phyloP scores from a whole-genome alignment of 805 yeast genomes.

The Candida ipomoeae region DNA sequence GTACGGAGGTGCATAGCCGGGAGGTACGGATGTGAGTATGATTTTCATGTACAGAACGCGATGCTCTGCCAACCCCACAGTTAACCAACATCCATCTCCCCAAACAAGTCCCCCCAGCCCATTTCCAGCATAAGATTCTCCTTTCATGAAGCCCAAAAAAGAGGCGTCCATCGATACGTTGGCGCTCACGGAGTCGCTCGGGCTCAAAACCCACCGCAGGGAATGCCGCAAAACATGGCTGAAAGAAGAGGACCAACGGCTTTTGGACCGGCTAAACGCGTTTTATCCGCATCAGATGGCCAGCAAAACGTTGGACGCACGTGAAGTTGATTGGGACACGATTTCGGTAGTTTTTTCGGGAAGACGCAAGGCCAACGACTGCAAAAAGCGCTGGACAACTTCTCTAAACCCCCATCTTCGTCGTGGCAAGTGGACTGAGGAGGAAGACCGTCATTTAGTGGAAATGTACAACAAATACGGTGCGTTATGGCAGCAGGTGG shows the following conservation, averaged over 20 bases:
- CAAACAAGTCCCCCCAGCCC: too few relatives aligned
- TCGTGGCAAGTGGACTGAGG: slow-evolving; percentile 83
- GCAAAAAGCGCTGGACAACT: slow-evolving; percentile 82
- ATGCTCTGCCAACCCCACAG: not conserved
- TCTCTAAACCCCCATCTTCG: slow-evolving; percentile 78
- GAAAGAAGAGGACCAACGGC: slow-evolving; percentile 60
- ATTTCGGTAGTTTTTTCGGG: slow-evolving; percentile 44
- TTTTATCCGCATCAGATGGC: slow-evolving; percentile 23
- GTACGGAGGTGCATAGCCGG: not conserved
- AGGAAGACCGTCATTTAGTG: slow-evolving; percentile 66
- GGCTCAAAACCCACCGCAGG: slow-evolving; percentile 68
- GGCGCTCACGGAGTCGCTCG: slow-evolving; percentile 64
- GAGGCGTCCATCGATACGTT: slow-evolving; percentile 42
- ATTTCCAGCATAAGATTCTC: not conserved
- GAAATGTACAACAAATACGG: slow-evolving; percentile 68
- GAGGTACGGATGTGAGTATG: not conserved
- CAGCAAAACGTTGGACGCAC: slow-evolving; percentile 27
- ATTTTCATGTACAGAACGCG: not conserved
- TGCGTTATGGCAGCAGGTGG: slow-evolving; percentile 81
- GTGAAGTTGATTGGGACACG: slow-evolving; percentile 57
- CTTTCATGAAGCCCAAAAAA: slow-evolving; percentile 5
- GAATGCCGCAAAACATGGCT: slow-evolving; percentile 69
- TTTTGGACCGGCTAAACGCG: slow-evolving; percentile 42
- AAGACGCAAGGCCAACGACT: slow-evolving; percentile 67
- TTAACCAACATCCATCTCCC: too few relatives aligned